Conservation (phyloP, 768 basidiomycete genomes). For the Tricholoma hemisulphureum region DNA sequence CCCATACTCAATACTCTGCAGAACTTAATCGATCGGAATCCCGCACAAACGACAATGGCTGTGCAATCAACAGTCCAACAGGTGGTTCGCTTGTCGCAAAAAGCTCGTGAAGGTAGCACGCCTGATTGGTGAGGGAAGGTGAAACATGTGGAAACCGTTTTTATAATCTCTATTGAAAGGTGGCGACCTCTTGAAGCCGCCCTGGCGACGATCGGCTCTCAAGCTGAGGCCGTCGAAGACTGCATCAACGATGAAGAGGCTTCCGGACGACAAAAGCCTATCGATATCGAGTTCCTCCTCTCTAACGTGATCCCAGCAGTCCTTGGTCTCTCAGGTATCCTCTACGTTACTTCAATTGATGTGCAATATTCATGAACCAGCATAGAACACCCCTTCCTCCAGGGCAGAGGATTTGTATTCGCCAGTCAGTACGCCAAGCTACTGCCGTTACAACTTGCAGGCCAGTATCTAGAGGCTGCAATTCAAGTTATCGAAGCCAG, state of each 20-base stretch:
- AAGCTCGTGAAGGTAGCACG: constrained; percentile 51
- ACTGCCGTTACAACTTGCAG: constrained; percentile 68
- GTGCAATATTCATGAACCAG: background rate
- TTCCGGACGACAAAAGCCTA: constrained; percentile 57
- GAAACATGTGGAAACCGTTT: constrained; percentile 1
- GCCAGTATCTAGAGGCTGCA: constrained; percentile 86
- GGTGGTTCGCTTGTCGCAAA: constrained; percentile 57
- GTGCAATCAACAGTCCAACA: constrained; percentile 56
- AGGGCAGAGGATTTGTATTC: constrained; percentile 93
- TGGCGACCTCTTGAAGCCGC: constrained; percentile 91
- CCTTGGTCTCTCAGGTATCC: constrained; percentile 66
- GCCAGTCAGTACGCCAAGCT: constrained; percentile 83
- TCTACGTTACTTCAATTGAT: background rate
- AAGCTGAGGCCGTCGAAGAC: constrained; percentile 73
- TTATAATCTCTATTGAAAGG: constrained; percentile 41
- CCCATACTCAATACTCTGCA: constrained; percentile 20
- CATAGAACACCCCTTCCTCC: constrained; percentile 85
- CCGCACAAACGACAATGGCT: constrained; percentile 47
- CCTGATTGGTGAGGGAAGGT: constrained; percentile 55
- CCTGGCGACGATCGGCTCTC: constrained; percentile 78
- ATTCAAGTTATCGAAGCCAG: constrained; percentile 77
- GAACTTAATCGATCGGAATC: constrained; percentile 57
- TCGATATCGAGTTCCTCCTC: constrained; percentile 79
- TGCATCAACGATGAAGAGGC: constrained; percentile 74
- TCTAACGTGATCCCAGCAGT: constrained; percentile 76